Percentiles rank a stretch among this genome's conserved stretches.
These are phyloP conservation scores for Linaria vulgaris DNA, from an alignment of 257 asterid genomes.

Conservation along the genomic window DNA sequence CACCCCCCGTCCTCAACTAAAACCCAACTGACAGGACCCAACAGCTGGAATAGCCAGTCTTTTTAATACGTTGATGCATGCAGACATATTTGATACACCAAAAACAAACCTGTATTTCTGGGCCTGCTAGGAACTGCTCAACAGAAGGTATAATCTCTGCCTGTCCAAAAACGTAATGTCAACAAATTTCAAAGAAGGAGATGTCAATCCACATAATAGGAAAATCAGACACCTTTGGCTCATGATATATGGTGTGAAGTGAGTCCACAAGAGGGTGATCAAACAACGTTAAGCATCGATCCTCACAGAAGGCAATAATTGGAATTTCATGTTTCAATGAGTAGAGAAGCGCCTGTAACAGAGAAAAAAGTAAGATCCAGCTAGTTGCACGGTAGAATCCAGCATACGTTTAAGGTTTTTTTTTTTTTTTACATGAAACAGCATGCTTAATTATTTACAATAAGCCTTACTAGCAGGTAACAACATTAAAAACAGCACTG, in stretches of 20 bases:
- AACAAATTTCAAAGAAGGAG: slow-evolving; percentile 25
- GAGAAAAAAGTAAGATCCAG: slow-evolving; percentile 11
- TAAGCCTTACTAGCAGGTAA: not conserved
- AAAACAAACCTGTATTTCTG: slow-evolving; percentile 72
- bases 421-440: not conserved
- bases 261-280: slow-evolving; percentile 87
- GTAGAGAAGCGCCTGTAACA: slow-evolving; percentile 71
- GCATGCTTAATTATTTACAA: not conserved
- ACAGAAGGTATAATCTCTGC: slow-evolving; percentile 90
- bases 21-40: not conserved
- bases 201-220: slow-evolving; percentile 15
- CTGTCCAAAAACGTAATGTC: slow-evolving; percentile 45
- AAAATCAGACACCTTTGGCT: slow-evolving; percentile 72
- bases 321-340: slow-evolving; percentile 79
- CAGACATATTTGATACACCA: not conserved
- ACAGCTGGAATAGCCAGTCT: not conserved
- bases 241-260: slow-evolving; percentile 85
- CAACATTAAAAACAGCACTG: slow-evolving; percentile 9
- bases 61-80: not conserved
- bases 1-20: not conserved
- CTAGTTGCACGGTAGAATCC: slow-evolving; percentile 5
- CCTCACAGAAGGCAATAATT: slow-evolving; percentile 80
- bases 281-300: slow-evolving; percentile 78
- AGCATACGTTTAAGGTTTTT: not conserved
- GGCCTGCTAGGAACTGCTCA: slow-evolving; percentile 66